Evolutionary conservation across 495 filamentous ascomycete genomes (phyloP), one percentile per base, ranked within the genome.

Genomic region (Lasiosphaeriaceae sp.): DNA sequence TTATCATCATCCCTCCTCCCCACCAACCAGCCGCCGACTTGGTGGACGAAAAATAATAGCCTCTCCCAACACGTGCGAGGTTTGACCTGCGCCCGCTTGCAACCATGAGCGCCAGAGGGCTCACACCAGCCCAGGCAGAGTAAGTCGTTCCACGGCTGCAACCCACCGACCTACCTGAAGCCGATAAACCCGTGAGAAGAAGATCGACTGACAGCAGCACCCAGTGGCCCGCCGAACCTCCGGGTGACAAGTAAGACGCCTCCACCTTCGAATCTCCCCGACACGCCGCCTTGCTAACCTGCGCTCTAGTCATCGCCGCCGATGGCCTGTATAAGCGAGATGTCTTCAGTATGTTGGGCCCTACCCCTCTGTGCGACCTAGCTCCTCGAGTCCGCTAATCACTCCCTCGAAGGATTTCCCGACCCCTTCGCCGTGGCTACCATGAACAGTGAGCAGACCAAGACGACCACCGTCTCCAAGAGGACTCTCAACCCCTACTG

Each of bases 321-420:
- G 94, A 99, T 80, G 92, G 95, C 47, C 81, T 99, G 59, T 96
- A 97, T 81, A 97, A 97, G 76, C 86, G 94, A 63, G 94, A 99
- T 92, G 91, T 99, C 58, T 96, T 99, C 75, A 83, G 94, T 97
- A 83, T 52, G 89, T 80, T 57, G 35, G 19, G 22, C n/a, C 17
- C 20, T 29, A 5, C 29, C 37, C 2, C 8, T 12, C 11, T 17
- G 11, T 20, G 17, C 21, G 21, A 29, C 9, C 16, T 21, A 34
- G 34, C 8, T 17, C 21, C 16, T 39, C 31, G 51, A 41, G 11
- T 2, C 8, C 9, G 14, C 39, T 63, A 58, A 59, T 47, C 35
- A 52, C 19, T 31, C n/a, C 6, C 16, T 21, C 29, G 19, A 68
- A 98, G 94, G 92, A 64, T 94, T 97, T 60, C 94, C 94, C 47